Conservation (phyloP, 2,329 filamentous ascomycete species). For the Coniochaeta sp. region DNA sequence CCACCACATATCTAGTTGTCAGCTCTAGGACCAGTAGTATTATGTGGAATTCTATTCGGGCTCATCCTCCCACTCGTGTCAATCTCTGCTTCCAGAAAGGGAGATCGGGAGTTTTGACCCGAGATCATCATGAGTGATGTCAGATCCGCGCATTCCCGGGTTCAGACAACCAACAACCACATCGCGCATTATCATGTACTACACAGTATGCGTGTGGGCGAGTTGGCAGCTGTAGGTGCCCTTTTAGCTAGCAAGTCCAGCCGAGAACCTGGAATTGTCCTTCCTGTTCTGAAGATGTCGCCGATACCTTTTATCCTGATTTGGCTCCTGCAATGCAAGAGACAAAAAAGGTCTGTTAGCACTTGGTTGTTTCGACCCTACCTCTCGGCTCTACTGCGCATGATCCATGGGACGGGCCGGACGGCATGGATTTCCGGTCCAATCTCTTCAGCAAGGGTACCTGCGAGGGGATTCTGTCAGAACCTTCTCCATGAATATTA, state of each 20-base stretch:
- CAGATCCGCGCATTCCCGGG: no score
- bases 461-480: no score
- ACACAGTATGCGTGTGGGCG: background rate
- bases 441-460: background rate
- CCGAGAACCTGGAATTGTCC: background rate
- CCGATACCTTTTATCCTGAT: background rate
- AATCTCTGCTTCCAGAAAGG: background rate
- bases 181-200: background rate
- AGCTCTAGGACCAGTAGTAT: no score
- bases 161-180: background rate
- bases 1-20: no score
- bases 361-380: background rate
- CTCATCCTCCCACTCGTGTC: background rate
- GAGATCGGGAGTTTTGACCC: background rate
- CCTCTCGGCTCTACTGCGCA: background rate
- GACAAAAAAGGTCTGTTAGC: background rate
- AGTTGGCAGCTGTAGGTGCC: background rate
- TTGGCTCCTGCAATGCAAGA: background rate
- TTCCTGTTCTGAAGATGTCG: background rate
- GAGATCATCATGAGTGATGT: no score
- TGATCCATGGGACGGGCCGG: background rate
- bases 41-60: no score
- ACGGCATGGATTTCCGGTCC: background rate
- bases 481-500: background rate
- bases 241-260: background rate